Evolutionary conservation across 148 eudicot genomes (phyloP).

Genomic region (Mesembryanthemum crystallinum): DNA sequence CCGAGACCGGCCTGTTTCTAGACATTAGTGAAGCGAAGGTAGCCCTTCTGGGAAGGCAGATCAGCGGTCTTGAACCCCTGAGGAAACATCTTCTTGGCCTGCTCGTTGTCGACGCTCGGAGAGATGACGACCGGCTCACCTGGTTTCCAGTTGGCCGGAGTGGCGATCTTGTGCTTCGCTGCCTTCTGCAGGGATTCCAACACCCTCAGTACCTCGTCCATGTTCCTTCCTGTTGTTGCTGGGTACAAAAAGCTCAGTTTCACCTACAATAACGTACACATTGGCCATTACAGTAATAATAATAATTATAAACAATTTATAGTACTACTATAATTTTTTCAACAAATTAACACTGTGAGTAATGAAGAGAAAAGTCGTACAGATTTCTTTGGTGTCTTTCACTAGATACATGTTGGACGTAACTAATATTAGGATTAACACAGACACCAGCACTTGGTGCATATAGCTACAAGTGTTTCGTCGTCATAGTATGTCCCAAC

Average conservation of each 20-base stretch:
- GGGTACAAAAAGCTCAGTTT: slow-evolving; percentile 86
- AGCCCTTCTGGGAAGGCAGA: slow-evolving; percentile 68
- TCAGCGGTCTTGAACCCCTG: slow-evolving; percentile 55
- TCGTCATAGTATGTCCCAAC: no score
- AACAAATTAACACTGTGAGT: no score
- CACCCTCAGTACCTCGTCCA: slow-evolving; percentile 87
- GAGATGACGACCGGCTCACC: slow-evolving; percentile 75
- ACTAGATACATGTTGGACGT: no score
- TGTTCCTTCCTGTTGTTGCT: slow-evolving; percentile 82
- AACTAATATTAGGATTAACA: no score
- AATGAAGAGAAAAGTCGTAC: no score
- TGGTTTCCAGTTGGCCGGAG: slow-evolving; percentile 84
- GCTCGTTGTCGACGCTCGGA: slow-evolving; percentile 53
- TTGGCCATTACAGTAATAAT: no score
- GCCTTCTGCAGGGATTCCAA: slow-evolving; percentile 68
- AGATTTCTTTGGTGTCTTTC: no score
- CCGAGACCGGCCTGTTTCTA: no score
- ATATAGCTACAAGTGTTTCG: no score
- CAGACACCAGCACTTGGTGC: no score
- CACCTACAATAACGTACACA: slow-evolving; percentile 33
- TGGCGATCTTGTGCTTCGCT: slow-evolving; percentile 63
- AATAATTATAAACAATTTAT: no score
- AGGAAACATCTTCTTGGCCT: slow-evolving; percentile 70
- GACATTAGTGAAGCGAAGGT: slow-evolving; percentile 69
- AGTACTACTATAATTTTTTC: no score